Conservation (phyloP, 306 rosid species). For the Cicer pinnatifidum region DNA sequence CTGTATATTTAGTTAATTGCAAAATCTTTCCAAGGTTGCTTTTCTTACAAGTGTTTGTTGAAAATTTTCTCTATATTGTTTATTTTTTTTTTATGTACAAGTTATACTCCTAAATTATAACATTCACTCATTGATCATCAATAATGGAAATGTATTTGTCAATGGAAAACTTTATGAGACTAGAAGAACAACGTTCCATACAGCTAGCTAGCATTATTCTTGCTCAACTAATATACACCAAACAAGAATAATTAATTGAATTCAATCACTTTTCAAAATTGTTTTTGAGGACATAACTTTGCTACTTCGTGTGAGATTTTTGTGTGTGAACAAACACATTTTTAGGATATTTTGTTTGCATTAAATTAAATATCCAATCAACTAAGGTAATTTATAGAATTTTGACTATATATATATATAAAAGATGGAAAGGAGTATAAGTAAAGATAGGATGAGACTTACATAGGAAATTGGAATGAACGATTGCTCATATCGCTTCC, state of each 20-base stretch:
- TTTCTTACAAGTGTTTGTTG: neutral
- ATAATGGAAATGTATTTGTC: too few relatives aligned
- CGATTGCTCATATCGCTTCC: constrained; percentile 49
- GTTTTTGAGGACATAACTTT: constrained; percentile 1
- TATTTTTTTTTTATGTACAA: neutral
- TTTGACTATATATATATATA: neutral
- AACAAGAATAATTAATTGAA: constrained; percentile 10
- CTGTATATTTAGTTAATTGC: neutral
- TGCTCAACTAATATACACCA: constrained; percentile 6
- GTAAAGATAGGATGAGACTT: constrained; percentile 38
- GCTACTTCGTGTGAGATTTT: neutral
- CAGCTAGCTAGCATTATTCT: neutral
- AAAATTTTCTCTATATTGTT: neutral
- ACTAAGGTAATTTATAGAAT: neutral
- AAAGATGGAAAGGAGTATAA: neutral
- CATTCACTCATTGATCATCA: too few relatives aligned
- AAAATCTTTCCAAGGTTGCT: neutral
- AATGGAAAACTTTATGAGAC: neutral
- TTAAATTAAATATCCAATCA: neutral
- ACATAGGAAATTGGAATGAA: constrained; percentile 73
- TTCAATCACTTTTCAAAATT: neutral
- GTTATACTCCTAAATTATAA: too few relatives aligned
- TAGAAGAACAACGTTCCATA: neutral
- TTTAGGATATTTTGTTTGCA: neutral
- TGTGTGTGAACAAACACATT: neutral